Conservation (phyloP, 805 yeast genomes). For the Lipomyces orientalis region DNA sequence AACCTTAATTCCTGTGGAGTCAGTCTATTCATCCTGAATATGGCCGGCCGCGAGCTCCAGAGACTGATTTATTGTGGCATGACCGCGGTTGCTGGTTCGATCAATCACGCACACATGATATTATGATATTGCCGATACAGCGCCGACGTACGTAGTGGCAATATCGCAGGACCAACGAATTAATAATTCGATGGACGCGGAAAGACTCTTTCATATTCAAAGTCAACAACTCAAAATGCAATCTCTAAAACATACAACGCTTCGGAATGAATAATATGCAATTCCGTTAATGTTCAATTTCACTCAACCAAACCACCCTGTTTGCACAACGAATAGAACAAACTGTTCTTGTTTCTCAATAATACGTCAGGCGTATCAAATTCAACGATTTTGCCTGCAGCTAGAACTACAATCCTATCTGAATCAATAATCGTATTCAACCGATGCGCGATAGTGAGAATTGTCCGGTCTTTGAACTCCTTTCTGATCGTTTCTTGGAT, state of each 20-base stretch:
- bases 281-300: background rate
- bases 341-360: conserved; percentile 64
- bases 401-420: conserved; percentile 76
- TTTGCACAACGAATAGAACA: conserved; percentile 38
- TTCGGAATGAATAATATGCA: background rate
- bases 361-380: conserved; percentile 74
- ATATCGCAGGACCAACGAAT: no score
- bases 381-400: conserved; percentile 75
- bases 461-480: conserved; percentile 75
- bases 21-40: no score
- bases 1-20: no score
- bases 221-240: background rate
- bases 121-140: no score
- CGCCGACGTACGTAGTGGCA: no score
- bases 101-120: no score
- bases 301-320: conserved; percentile 37
- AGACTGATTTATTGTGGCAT: no score
- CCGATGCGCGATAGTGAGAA: conserved; percentile 88
- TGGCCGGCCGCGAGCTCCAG: no score
- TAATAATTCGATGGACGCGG: no score
- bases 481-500: conserved; percentile 79
- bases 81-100: no score
- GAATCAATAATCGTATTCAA: conserved; percentile 84
- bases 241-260: background rate
- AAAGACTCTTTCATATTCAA: no score